Base-by-base conservation (phyloP, 2,329 filamentous ascomycete genomes). In the Sclerotinia sclerotiorum region DNA sequence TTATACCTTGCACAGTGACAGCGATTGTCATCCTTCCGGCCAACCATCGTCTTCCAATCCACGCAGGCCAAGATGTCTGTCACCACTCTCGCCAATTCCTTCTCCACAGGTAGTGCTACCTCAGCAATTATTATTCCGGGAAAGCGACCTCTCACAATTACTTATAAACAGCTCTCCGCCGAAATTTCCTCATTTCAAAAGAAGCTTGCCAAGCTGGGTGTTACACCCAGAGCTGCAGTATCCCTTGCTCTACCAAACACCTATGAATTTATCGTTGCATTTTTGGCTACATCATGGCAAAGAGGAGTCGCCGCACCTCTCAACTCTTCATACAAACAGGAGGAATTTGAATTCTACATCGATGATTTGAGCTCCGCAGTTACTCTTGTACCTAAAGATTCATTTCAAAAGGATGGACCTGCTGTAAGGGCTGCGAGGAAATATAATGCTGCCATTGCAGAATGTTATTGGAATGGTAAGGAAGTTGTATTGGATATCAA, bases 281-380 rank as follows among this genome's bases (percentile, higher is more conserved):
- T 96, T 80, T 85, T 96, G 56, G 92, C 92, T n/a, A 85, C 88
- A 24, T 87, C 91, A n/a, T 93, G 90, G 87, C 92, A 95, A 81
- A 86, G 93, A 75, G 91, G 84, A 42, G 90, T 95, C 73, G 92
- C 92, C 10, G 93, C 93, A 3, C 93, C 92, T n/a, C 82, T 97
- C 72, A 96, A 97, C 79, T 88, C 92, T 52, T 90, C 89, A 56
- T 96, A 96, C 83, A 96, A 94, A 82, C 91, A 95, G 80, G 89
- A 89, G 68, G 92, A 96, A 79, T 95, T 94, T 78, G 92, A 95
- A 78, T 96, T 96, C 80, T 96, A 95, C 80, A 94, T 97, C 76
- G 90, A 93, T 72, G 92, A 97, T 77, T 84, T 96, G 74, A 91
- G 89, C 77, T 94, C 92, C 6, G 89, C 89, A 46, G 82, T 96